These are phyloP conservation scores for Skeletonema grethae DNA, from an alignment of 108 stramenopile species.

Conservation along the genomic window DNA sequence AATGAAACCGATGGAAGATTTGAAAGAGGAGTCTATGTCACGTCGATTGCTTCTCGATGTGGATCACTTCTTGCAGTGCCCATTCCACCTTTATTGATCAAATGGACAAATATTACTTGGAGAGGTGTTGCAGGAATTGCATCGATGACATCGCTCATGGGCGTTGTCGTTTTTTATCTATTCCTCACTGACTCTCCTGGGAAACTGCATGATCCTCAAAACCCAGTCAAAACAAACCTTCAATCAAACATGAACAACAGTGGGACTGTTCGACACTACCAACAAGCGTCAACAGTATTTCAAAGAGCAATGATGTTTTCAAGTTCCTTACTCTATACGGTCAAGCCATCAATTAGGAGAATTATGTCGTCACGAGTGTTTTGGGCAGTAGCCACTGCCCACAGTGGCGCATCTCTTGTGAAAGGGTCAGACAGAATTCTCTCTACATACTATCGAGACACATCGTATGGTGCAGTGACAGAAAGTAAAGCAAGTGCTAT, in stretches of 20 bases:
- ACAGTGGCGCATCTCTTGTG: constrained; percentile 74
- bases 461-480: constrained; percentile 60
- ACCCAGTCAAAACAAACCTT: constrained; percentile 58
- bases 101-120: constrained; percentile 54
- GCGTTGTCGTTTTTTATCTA: constrained; percentile 56
- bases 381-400: constrained; percentile 81
- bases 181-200: constrained; percentile 66
- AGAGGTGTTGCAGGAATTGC: constrained; percentile 60
- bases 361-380: constrained; percentile 70
- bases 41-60: constrained; percentile 72
- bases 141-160: constrained; percentile 53
- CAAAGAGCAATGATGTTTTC: constrained; percentile 14
- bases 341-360: constrained; percentile 64
- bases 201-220: constrained; percentile 72
- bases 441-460: constrained; percentile 74
- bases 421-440: constrained; percentile 71
- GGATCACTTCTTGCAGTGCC: constrained; percentile 75
- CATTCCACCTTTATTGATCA: constrained; percentile 57
- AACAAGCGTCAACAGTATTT: constrained; percentile 15
- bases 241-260: constrained; percentile 12
- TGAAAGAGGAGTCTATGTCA: constrained; percentile 71
- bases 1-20: constrained; percentile 47
- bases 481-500: constrained; percentile 64
- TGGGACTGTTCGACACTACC: constrained; percentile 5
- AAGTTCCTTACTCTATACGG: constrained; percentile 16